phyloP scores from a whole-genome alignment of 306 rosid species.

The Vachellia pachyceras region DNA sequence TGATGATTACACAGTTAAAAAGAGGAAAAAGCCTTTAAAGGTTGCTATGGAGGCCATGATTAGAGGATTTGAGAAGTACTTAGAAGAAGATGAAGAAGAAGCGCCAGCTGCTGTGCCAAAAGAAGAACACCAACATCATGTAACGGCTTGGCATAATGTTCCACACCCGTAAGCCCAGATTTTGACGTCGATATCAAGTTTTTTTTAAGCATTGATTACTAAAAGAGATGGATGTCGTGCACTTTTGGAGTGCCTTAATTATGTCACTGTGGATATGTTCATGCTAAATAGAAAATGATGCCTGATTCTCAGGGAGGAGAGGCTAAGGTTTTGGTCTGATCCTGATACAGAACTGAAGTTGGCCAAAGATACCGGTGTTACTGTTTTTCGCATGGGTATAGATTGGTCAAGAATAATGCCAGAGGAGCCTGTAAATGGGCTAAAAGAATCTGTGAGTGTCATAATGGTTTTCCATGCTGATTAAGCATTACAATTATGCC shows the following conservation, averaged over 20 bases:
- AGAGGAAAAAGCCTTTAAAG: constrained; percentile 70
- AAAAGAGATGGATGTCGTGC: background rate
- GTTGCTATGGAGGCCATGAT: constrained; percentile 92
- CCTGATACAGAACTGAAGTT: constrained; percentile 89
- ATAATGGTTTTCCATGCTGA: constrained; percentile 40
- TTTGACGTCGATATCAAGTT: constrained; percentile 18
- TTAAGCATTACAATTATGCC: constrained; percentile 22
- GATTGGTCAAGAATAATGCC: constrained; percentile 97
- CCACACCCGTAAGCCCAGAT: constrained; percentile 72
- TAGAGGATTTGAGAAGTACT: constrained; percentile 74
- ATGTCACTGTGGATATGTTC: background rate
- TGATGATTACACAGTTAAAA: constrained; percentile 29
- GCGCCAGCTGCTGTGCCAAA: constrained; percentile 37
- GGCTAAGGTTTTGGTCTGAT: constrained; percentile 98
- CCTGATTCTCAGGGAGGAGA: constrained; percentile 81
- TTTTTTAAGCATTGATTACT: background rate
- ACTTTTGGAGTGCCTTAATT: background rate
- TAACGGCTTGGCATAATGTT: constrained; percentile 97
- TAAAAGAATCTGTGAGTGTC: constrained; percentile 70
- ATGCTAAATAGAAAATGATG: constrained; percentile 23
- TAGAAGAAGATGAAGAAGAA: constrained; percentile 49
- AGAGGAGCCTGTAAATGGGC: constrained; percentile 67
- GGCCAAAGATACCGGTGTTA: constrained; percentile 84
- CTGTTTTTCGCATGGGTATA: constrained; percentile 93
- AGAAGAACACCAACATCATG: constrained; percentile 62